A percentile compares a stretch with the other conserved stretches of the same genome.
These are phyloP conservation scores for Sporothrix protearum DNA, from an alignment of 2,329 filamentous ascomycete genomes.

Conservation along the genomic window DNA sequence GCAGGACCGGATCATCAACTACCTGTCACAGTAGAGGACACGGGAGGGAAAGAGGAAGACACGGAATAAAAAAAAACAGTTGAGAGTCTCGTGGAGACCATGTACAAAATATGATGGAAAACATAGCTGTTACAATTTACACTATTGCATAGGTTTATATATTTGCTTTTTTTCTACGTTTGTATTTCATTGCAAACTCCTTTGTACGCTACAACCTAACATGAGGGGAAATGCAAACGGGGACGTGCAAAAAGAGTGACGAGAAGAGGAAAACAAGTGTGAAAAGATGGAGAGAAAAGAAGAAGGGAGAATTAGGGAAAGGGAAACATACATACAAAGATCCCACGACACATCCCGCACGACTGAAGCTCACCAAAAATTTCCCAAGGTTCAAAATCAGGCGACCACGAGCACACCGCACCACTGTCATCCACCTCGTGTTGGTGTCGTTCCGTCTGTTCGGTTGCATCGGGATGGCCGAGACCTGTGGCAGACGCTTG, in stretches of 20 bases:
- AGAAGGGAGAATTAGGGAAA: too few relatives aligned
- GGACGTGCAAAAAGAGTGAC: neutral
- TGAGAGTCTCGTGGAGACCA: neutral
- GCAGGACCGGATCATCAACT: constrained; percentile 68
- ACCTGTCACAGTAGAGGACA: constrained; percentile 30
- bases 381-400: too few relatives aligned
- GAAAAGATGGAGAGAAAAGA: neutral
- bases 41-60: neutral
- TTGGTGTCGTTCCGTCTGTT: neutral
- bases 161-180: neutral
- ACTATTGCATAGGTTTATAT: neutral
- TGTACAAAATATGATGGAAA: constrained; percentile 9
- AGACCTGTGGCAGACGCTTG: neutral
- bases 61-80: too few relatives aligned
- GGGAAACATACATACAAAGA: too few relatives aligned
- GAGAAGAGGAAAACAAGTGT: neutral
- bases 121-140: neutral
- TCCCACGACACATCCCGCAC: too few relatives aligned
- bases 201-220: neutral
- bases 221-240: neutral
- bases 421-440: neutral
- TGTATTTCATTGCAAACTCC: neutral
- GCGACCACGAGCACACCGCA: too few relatives aligned
- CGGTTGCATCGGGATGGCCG: neutral
- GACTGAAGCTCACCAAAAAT: too few relatives aligned